Percentiles rank a stretch among this genome's conserved stretches.
Evolutionary conservation across 306 rosid genomes (phyloP).

Genomic region (Begonia masoniana): DNA sequence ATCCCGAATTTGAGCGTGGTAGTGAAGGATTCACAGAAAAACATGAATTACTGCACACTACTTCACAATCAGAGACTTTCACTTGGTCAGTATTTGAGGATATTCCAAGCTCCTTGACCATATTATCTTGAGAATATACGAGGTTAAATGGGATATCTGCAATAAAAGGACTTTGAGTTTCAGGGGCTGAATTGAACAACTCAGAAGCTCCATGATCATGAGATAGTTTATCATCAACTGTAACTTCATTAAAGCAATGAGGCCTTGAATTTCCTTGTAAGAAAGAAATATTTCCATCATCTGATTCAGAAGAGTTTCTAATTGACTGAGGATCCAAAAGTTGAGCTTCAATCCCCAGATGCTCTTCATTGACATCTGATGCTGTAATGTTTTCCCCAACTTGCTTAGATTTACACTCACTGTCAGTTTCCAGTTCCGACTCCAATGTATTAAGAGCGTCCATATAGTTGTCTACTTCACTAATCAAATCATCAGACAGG

Average conservation of each 20-base stretch:
- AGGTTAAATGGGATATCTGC: slow-evolving; percentile 21
- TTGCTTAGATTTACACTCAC: slow-evolving; percentile 33
- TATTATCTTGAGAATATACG: slow-evolving; percentile 18
- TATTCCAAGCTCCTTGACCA: slow-evolving; percentile 16
- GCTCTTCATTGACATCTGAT: slow-evolving; percentile 41
- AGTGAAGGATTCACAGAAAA: slow-evolving; percentile 18
- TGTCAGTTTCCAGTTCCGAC: slow-evolving; percentile 57
- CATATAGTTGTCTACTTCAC: slow-evolving; percentile 80
- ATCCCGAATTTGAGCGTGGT: slow-evolving; percentile 22
- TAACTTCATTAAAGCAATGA: slow-evolving; percentile 31
- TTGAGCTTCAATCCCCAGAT: slow-evolving; percentile 33
- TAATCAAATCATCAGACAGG: slow-evolving; percentile 50
- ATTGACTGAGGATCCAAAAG: slow-evolving; percentile 51
- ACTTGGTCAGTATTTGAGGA: slow-evolving; percentile 18
- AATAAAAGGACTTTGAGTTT: slow-evolving; percentile 25
- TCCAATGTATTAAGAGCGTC: slow-evolving; percentile 75
- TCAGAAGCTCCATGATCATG: slow-evolving; percentile 24
- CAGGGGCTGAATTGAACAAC: slow-evolving; percentile 18
- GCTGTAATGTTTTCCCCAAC: slow-evolving; percentile 21
- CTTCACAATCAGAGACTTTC: slow-evolving; percentile 20
- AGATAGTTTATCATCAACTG: slow-evolving; percentile 33
- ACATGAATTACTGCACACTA: slow-evolving; percentile 26
- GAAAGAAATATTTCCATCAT: slow-evolving; percentile 41
- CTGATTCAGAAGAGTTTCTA: slow-evolving; percentile 49
- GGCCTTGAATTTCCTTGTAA: slow-evolving; percentile 37